Evolutionary conservation across 345 rosid species (phyloP), one percentile per base, ranked within the genome.

Genomic region (Sonneratia alba): DNA sequence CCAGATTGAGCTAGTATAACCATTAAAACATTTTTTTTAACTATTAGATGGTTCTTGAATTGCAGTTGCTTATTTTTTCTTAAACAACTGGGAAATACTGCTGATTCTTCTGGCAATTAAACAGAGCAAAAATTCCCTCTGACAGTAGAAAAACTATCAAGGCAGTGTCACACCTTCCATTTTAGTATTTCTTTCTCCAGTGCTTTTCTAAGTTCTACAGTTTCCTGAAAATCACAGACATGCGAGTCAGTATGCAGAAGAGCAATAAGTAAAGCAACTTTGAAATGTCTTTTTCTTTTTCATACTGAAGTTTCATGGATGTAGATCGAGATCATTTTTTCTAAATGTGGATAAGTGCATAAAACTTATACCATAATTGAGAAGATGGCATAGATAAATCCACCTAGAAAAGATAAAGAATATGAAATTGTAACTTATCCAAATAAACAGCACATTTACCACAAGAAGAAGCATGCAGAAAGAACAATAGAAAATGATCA

Each of bases 111-210:
- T 59, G 12, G 18, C 37, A 62, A 62, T 53, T 14, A 62, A 62
- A 62, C 66, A 62, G 66, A 62, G 13, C 36, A 3, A 2, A 34
- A 16, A 27, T 62, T 27, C 38, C 37, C 2, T 27, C 9, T n/a
- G 34, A 57, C 9, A 62, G 34, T 59, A 22, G 14, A 62, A 57
- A 34, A 62, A 10, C 18, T 13, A 9, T 13, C 16, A 62, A 62
- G 32, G 32, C 38, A 62, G 63, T 16, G 34, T 62, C 27, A 13
- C 27, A 95, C 99, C 98, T 88, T 90, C 14, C 86, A 83, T 77
- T 90, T 95, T 67, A 70, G 69, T 74, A 90, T 85, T 81, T 88
- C 98, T 81, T 80, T 86, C 78, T 84, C 81, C 82, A 90, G 24
- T 71, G 89, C 90, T 79, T 73, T 82, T 79, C 80, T 89, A 18